Evolutionary conservation across 2,329 filamentous ascomycete genomes (phyloP), one percentile per base, ranked within the genome.

Genomic region (Neocatenulostroma microsporum): DNA sequence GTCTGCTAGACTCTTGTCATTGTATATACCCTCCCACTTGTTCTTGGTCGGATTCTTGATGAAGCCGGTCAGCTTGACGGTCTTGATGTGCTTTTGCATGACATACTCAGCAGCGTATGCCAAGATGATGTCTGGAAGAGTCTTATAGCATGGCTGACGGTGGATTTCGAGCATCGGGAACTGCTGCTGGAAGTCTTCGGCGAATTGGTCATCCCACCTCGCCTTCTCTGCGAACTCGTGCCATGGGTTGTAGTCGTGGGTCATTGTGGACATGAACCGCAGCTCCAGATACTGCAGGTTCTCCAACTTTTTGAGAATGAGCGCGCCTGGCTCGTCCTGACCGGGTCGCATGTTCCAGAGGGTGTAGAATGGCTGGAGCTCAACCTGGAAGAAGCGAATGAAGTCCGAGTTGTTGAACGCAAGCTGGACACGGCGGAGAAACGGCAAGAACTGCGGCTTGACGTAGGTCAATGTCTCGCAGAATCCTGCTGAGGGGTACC

Each of bases 1-100:
- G 19, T 27, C 12, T 21, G 21, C 20, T 35, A 21, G 21, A n/a
- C 7, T 27, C 15, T 11, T 26, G 15, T 25, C 12, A 21, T 23
- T 18, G 4, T 36, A 19, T 12, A 36, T 27, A 2, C 11, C 21
- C 20, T 41, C 34, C 39, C 39, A 41, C 18, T 37, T 33, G 30
- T 29, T 28, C 20, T 18, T 37, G 6, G 21, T 25, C 6, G 13
- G 3, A 10, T 19, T 26, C 28, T 37, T 37, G 13, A 37, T 21
- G 23, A 28, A 30, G 4, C 39, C 39, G 5, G 18, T 37, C 11
- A 34, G n/a, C 15, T 26, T 10, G 3, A 40, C 15, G 10, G 14
- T 31, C 15, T 15, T 21, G n/a, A 40, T 21, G 11, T 17, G 12
- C 20, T 23, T 21, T n/a, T n/a, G n/a, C n/a, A n/a, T n/a, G 4